Percentiles rank a stretch among this genome's conserved stretches.
Conservation (phyloP, 768 basidiomycete species). For the Trametes elegans region DNA sequence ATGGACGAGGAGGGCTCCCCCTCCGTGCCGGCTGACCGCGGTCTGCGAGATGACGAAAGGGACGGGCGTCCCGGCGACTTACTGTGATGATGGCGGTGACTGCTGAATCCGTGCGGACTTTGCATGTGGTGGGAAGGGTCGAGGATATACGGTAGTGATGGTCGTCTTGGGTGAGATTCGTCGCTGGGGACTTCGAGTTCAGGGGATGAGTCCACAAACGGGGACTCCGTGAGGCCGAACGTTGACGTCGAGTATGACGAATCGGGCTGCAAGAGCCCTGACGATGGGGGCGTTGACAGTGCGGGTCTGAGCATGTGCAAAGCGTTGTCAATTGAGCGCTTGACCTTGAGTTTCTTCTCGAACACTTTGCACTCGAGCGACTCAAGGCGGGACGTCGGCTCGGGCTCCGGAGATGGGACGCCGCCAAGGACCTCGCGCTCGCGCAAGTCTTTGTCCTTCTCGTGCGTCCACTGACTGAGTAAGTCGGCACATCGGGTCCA, state of each 20-base stretch:
- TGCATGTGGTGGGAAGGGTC: constrained; percentile 18
- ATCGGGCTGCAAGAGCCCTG: constrained; percentile 25
- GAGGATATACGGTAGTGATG: constrained; percentile 64
- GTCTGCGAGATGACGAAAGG: constrained; percentile 43
- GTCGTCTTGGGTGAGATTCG: constrained; percentile 46
- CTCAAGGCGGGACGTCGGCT: constrained; percentile 10
- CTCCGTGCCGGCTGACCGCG: constrained; percentile 71
- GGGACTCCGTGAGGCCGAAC: constrained; percentile 7
- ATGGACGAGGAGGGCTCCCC: constrained; percentile 39
- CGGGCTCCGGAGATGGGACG: constrained; percentile 2
- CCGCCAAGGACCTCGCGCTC: constrained; percentile 41
- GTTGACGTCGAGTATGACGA: constrained; percentile 21
- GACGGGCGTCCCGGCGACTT: constrained; percentile 13
- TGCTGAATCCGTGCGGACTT: constrained; percentile 20
- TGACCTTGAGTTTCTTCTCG: constrained; percentile 56
- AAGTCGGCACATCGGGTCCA: constrained; percentile 76
- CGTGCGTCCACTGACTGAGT: constrained; percentile 62
- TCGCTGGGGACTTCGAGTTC: constrained; percentile 29
- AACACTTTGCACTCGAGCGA: constrained; percentile 16
- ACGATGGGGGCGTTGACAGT: constrained; percentile 28
- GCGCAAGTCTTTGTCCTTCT: constrained; percentile 60
- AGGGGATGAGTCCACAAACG: constrained; percentile 14
- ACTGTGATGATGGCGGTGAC: constrained; percentile 23
- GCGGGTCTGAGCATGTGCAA: constrained; percentile 46
- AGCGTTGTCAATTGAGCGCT: constrained; percentile 74